Base-by-base conservation (phyloP, 148 eudicot genomes). In the Tetragonia tetragonoides region DNA sequence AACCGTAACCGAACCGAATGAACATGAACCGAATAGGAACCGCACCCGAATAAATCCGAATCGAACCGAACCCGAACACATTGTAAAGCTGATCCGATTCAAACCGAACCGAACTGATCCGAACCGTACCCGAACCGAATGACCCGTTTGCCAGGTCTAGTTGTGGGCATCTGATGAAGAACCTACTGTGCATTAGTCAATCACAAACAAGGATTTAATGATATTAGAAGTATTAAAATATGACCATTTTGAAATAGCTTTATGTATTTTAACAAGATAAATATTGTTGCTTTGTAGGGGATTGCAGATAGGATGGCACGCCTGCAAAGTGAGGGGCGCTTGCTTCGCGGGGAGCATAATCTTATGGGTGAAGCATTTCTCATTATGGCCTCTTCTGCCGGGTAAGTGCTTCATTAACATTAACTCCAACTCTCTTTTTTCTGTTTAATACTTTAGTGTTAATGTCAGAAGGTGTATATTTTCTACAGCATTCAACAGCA, bases 301-400 rank as follows among this genome's bases (percentile, higher is more conserved):
- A 91, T 96, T 75, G 98, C 99, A 73, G 97, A 92, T 80, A 91
- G 87, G 66, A 92, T 93, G 88, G 88, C 91, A 57, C 88, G 86
- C 75, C 77, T 96, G 89, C 97, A 91, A 87, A 90, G 84, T 66
- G 98, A 96, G 77, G 97, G 98, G 28, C 84, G 84, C 61, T 82
- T 96, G 84, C 93, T 93, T 73, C 98, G 99, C 71, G 98, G 92
- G 24, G 99, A 96, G 81, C 93, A 96, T 84, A 96, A 96, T 83
- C 89, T 96, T 81, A 82, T 96, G 16, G 99, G 97, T 76, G 99
- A 96, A 89, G 89, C 98, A 73, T 91, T 91, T 85, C 95, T 96
- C 78, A 80, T 96, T 66, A 96, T 96, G 92, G 99, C 98, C 76
- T 91, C 95, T 75, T 89, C 91, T 81, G 97, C 95, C 78, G 99